Evolutionary conservation across 192 early-diverging fungal genomes (phyloP).

Genomic region (Diversispora eburnea): DNA sequence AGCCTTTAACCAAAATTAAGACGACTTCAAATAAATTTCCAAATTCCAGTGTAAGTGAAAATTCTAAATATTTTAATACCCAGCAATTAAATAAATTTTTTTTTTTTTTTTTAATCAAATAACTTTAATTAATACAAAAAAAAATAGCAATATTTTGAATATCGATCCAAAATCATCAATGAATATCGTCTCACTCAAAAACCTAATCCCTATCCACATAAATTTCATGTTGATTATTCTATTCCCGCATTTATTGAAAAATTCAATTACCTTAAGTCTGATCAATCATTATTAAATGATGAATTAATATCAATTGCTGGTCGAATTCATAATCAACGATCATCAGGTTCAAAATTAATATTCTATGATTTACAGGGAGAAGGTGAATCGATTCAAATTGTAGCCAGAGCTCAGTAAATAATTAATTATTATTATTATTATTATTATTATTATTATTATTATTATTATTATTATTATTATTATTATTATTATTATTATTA

Average conservation of each 20-base stretch:
- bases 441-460: neutral
- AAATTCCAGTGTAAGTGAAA: no score
- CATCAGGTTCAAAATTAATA: conserved; percentile 78
- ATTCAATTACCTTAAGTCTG: conserved; percentile 64
- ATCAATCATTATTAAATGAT: conserved; percentile 60
- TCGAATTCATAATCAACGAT: conserved; percentile 93
- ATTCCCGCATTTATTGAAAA: conserved; percentile 84
- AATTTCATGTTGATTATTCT: conserved; percentile 88
- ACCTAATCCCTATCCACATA: conserved; percentile 96
- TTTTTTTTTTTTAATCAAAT: no score
- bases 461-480: neutral
- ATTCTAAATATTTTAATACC: no score
- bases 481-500: neutral
- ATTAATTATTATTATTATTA: conserved; percentile 30
- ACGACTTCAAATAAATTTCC: no score
- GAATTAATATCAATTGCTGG: conserved; percentile 76
- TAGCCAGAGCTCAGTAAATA: conserved; percentile 72
- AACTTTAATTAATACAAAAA: no score
- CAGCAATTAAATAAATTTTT: no score
- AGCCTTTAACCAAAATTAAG: no score
- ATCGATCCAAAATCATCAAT: conserved; percentile 80
- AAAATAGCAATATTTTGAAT: conserved; percentile 89
- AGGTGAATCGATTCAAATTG: conserved; percentile 90
- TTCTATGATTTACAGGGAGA: conserved; percentile 97
- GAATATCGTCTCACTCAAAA: conserved; percentile 76